Evolutionary conservation across 2,329 filamentous ascomycete species (phyloP).

Genomic region (Phaeomoniella chlamydospora): DNA sequence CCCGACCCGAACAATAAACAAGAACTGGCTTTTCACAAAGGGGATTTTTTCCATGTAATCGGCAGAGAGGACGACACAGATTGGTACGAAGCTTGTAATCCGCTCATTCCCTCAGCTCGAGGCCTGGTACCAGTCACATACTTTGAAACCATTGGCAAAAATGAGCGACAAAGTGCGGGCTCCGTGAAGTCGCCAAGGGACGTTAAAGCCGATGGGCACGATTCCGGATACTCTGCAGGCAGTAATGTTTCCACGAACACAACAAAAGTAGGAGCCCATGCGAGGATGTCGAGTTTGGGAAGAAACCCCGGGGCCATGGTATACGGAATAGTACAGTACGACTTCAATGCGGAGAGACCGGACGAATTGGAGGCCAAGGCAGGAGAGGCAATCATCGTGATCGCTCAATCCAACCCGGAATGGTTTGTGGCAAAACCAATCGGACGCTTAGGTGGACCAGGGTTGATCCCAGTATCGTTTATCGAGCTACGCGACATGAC

Average conservation of each 20-base stretch:
- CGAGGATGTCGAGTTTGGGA: slow-evolving; percentile 30
- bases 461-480: slow-evolving; percentile 89
- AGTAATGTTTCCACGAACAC: slow-evolving; percentile 24
- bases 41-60: slow-evolving; percentile 97
- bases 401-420: slow-evolving; percentile 94
- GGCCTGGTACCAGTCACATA: slow-evolving; percentile 88
- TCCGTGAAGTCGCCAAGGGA: slow-evolving; percentile 40
- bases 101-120: slow-evolving; percentile 68
- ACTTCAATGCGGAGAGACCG: slow-evolving; percentile 88
- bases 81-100: slow-evolving; percentile 99
- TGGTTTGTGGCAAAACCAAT: slow-evolving; percentile 99
- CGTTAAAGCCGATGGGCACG: slow-evolving; percentile 53
- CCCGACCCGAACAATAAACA: slow-evolving; percentile 52
- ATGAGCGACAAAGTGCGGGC: slow-evolving; percentile 72
- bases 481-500: slow-evolving; percentile 93
- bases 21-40: slow-evolving; percentile 81
- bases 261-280: slow-evolving; percentile 17
- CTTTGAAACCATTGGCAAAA: slow-evolving; percentile 86
- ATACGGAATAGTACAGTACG: slow-evolving; percentile 92
- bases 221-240: slow-evolving; percentile 65
- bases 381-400: slow-evolving; percentile 94
- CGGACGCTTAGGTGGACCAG: slow-evolving; percentile 83
- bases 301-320: slow-evolving; percentile 66
- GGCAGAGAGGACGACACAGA: slow-evolving; percentile 85
- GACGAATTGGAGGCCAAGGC: slow-evolving; percentile 92